Base-by-base conservation (phyloP, 1,139 yeast species). In the Yarrowia galli region DNA sequence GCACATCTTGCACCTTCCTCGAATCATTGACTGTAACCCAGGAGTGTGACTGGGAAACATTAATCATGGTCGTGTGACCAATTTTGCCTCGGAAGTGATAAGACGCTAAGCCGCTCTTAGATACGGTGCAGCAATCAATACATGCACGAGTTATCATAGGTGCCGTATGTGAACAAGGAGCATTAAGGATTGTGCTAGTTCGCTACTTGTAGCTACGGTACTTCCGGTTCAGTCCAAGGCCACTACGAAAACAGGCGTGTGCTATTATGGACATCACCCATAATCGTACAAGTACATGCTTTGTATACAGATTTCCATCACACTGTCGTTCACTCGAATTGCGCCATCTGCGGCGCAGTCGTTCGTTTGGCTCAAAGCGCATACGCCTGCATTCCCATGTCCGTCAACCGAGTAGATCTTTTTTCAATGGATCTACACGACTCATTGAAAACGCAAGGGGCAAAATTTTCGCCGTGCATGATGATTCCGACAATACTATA, bases 1-100 rank as follows among this genome's bases (percentile, higher is more conserved):
- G 61, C 61, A 54, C 36, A 40, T 40, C 36, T 40, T 22, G 60
- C 25, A n/a, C 48, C 51, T 54, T 54, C 61, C 61, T 54, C 61
- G 61, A 54, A 54, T 54, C 61, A 54, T n/a, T 40, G 61, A 25
- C 46, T 28, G 61, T n/a, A n/a, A 25, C 61, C 36, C 23, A 40
- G 23, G 18, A 54, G 61, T 40, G 46, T 40, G 61, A 10, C 36
- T 4, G 61, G 25, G 38, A 25, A 38, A 25, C 48, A 40, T 38
- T 54, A 25, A 36, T n/a, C 10, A 38, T n/a, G 48, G 46, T 53
- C 61, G 61, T 54, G 61, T 38, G 46, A 40, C 36, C 60, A 36
- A 25, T 54, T n/a, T n/a, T 35, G 36, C 35, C 46, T 54, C 23
- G 36, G 28, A 38, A 40, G 28, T 40, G 8, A 45, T 23, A 45